These are phyloP conservation scores for Fusarium sp. DNA, from an alignment of 2,329 filamentous ascomycete species.

Conservation along the genomic window DNA sequence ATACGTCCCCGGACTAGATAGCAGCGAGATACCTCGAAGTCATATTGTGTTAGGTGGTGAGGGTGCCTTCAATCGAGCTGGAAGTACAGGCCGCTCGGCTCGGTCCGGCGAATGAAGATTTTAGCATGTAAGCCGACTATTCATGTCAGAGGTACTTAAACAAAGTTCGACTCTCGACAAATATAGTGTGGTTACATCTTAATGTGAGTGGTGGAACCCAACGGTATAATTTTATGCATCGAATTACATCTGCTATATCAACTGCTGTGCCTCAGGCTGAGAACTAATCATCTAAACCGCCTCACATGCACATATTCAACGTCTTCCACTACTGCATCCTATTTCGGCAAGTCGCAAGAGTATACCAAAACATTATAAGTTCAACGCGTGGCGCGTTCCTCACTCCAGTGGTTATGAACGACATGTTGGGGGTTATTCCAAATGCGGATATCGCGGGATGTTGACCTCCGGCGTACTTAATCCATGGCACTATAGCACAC, in stretches of 20 bases:
- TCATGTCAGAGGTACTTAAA: not conserved
- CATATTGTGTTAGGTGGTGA: too few species aligned
- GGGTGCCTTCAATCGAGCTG: too few species aligned
- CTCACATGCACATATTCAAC: not conserved
- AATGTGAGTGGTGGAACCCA: conserved; percentile 9
- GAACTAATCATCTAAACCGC: not conserved
- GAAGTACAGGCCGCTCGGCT: not conserved
- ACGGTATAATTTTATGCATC: not conserved
- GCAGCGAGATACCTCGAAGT: too few species aligned
- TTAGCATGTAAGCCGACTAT: not conserved
- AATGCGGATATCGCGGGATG: conserved; percentile 31
- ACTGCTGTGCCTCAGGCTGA: not conserved
- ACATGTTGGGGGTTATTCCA: conserved; percentile 10
- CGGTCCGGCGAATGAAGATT: too few species aligned
- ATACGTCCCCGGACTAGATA: too few species aligned
- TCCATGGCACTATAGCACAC: conserved; percentile 14
- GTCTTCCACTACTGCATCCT: not conserved
- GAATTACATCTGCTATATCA: not conserved
- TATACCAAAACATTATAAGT: not conserved
- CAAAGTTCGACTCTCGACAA: not conserved
- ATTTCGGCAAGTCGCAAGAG: not conserved
- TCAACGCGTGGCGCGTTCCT: not conserved
- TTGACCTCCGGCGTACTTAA: conserved; percentile 35
- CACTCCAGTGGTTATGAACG: not conserved
- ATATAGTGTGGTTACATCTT: not conserved